Conservation (phyloP, 2,329 filamentous ascomycete species). For the Colletotrichum neosansevieriae region DNA sequence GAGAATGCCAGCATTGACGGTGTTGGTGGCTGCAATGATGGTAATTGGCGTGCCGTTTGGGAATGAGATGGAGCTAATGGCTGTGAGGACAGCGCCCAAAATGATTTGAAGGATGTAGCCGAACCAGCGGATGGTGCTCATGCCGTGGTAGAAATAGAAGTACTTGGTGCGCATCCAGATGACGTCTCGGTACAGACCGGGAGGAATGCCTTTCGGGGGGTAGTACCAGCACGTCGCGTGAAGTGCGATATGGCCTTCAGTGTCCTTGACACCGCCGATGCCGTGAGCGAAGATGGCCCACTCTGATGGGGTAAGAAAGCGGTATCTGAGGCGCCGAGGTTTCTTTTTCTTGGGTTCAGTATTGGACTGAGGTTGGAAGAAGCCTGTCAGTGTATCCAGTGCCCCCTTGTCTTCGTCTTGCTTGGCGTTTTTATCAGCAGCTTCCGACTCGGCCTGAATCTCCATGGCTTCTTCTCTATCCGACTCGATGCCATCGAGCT, state of each 20-base stretch:
- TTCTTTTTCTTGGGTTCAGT: slow-evolving; percentile 7
- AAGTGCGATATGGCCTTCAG: slow-evolving; percentile 56
- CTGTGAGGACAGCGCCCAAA: slow-evolving; percentile 62
- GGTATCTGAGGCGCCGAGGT: slow-evolving; percentile 44
- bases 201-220: slow-evolving; percentile 61
- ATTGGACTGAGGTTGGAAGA: not conserved
- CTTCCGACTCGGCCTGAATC: not conserved
- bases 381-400: not conserved
- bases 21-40: slow-evolving; percentile 63
- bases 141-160: slow-evolving; percentile 57
- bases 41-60: slow-evolving; percentile 56
- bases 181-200: slow-evolving; percentile 63
- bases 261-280: slow-evolving; percentile 59
- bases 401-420: not conserved
- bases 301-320: slow-evolving; percentile 58
- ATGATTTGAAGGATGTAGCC: slow-evolving; percentile 63
- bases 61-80: slow-evolving; percentile 58
- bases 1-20: slow-evolving; percentile 61
- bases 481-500: slow-evolving; percentile 34
- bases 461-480: slow-evolving; percentile 12
- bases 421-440: not conserved
- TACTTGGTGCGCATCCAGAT: slow-evolving; percentile 59
- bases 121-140: slow-evolving; percentile 58
- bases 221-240: slow-evolving; percentile 58
- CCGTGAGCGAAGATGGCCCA: slow-evolving; percentile 62